These are phyloP conservation scores for Tricholoma furcatifolium DNA, from an alignment of 768 basidiomycete species.

Conservation along the genomic window DNA sequence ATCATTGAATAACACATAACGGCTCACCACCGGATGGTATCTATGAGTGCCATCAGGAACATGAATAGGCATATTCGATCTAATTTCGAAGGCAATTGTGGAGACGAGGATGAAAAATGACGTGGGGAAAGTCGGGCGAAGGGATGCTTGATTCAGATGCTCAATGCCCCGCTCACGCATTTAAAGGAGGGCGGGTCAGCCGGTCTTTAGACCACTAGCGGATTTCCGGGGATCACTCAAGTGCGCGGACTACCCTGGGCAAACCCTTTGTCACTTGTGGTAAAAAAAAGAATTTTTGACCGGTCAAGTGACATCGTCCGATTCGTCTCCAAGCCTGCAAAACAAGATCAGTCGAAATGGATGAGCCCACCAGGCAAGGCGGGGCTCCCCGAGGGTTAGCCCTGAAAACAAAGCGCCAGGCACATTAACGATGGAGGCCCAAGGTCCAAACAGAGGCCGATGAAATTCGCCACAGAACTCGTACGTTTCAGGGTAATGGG, in stretches of 20 bases:
- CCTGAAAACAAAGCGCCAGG: too few species aligned
- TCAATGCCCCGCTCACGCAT: not conserved
- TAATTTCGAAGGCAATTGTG: not conserved
- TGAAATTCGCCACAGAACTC: too few species aligned
- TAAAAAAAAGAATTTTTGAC: not conserved
- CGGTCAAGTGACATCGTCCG: not conserved
- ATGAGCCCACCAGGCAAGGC: too few species aligned
- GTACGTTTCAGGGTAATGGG: too few species aligned
- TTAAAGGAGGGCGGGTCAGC: constrained; percentile 1
- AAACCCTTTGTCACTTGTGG: not conserved
- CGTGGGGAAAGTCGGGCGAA: too few species aligned
- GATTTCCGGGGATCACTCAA: not conserved
- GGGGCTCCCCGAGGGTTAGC: too few species aligned
- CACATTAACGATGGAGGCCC: too few species aligned
- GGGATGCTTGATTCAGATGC: not conserved
- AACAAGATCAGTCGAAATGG: not conserved
- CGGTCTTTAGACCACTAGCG: constrained; percentile 1
- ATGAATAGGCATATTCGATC: constrained; percentile 12
- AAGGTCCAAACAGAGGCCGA: too few species aligned
- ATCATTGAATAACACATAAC: not conserved
- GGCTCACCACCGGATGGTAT: constrained; percentile 12
- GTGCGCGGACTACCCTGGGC: not conserved
- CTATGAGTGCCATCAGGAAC: constrained; percentile 14
- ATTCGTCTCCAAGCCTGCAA: too few species aligned
- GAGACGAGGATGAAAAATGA: not conserved